Base-by-base conservation (phyloP, 2,329 filamentous ascomycete species). In the Stagonosporopsis cucurbitacearum region DNA sequence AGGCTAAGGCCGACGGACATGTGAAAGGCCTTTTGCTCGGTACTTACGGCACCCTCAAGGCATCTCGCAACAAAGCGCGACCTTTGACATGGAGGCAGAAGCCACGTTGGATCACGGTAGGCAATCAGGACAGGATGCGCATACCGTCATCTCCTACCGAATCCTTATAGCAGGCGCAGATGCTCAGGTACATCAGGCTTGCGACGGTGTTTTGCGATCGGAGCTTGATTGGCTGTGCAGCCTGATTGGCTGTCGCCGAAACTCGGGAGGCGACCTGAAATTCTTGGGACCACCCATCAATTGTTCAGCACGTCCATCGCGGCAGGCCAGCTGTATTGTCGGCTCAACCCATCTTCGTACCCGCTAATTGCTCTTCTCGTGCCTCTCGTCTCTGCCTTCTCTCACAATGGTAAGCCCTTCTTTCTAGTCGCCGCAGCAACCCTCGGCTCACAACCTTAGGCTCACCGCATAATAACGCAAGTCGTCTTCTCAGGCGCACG, bases 381-480 rank as follows among this genome's bases (percentile, higher is more conserved):
- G 35, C 9, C 13, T 43, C 8, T 46, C 5, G 22, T 13, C 20
- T 8, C 13, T 19, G 15, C 20, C 12, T 6, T 35, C 32, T 5
- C 51, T 36, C 54, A 55, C 60, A 68, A 75, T 75, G 72, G 72
- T 68, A 57, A 32, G 62, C 58, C 47, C 3, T 33, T 30, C 19
- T 36, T 9, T 6, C 25, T 28, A 17, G 33, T 37, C 13, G 23
- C 44, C 44, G 35, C 15, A 22, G 48, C 47, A 50, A n/a, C 22
- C 22, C 13, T 26, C 51, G 22, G 59, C 65, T 73, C 67, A 76
- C 64, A 48, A 19, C 28, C 41, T 32, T 67, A 96, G 94, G 94
- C 94, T 76, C 92, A 98, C 82, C 91, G 92, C 72, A 90, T 97
- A 79, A 88, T 99, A 81, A 91, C 91, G 60, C 91, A 96, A 80